These are phyloP conservation scores for Phanerochaete carnosa DNA, from an alignment of 768 basidiomycete genomes.

Conservation along the genomic window DNA sequence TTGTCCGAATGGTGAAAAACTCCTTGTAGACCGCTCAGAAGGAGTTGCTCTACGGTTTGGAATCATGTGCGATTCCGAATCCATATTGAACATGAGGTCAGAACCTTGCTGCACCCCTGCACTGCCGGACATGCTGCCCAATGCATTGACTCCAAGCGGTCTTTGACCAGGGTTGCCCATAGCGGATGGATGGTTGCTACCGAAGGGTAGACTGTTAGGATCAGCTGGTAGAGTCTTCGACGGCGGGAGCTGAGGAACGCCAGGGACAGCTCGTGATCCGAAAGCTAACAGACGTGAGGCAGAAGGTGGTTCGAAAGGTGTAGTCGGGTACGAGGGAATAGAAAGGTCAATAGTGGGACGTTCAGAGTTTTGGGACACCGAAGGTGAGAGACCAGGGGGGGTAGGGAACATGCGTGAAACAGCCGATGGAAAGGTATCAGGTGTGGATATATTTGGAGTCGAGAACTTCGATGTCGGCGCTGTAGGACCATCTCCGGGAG, in stretches of 20 bases:
- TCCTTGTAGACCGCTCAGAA: slow-evolving; percentile 21
- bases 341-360: slow-evolving; percentile 6
- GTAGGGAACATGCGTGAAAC: slow-evolving; percentile 37
- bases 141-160: neutral
- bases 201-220: neutral
- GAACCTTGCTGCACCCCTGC: slow-evolving; percentile 1
- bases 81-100: neutral
- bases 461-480: neutral
- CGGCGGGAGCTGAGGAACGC: slow-evolving; percentile 9
- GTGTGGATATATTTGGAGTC: neutral
- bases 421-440: slow-evolving; percentile 10
- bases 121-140: neutral
- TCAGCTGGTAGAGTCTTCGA: neutral
- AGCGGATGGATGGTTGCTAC: neutral
- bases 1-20: slow-evolving; percentile 25
- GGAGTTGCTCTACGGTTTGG: slow-evolving; percentile 14
- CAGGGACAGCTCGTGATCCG: slow-evolving; percentile 26
- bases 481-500: neutral
- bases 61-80: slow-evolving; percentile 1
- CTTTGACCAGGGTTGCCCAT: neutral
- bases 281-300: slow-evolving; percentile 44
- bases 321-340: slow-evolving; percentile 21
- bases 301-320: slow-evolving; percentile 36
- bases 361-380: slow-evolving; percentile 2
- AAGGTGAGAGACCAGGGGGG: slow-evolving; percentile 15